phyloP scores from a whole-genome alignment of 306 rosid species.

The Leucaena leucocephala region DNA sequence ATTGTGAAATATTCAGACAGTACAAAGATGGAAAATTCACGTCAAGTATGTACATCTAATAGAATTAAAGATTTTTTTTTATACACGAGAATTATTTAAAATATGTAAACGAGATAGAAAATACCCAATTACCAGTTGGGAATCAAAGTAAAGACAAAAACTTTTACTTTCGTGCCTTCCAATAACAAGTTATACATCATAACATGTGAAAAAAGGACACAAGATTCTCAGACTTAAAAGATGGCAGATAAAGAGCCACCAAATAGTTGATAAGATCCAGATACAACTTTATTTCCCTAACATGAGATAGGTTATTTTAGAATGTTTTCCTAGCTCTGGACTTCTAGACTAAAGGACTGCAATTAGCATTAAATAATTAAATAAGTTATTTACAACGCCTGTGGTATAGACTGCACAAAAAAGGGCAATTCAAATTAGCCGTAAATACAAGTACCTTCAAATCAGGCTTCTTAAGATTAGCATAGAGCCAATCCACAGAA shows the following conservation, averaged over 20 bases:
- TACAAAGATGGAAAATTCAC: slow-evolving; percentile 5
- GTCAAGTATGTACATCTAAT: background rate
- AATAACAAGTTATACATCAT: no score
- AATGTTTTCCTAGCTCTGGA: background rate
- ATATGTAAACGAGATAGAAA: no score
- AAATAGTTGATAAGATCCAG: slow-evolving; percentile 2
- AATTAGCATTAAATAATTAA: background rate
- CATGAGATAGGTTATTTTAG: slow-evolving; percentile 11
- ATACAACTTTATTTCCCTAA: slow-evolving; percentile 20
- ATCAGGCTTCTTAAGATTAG: slow-evolving; percentile 75
- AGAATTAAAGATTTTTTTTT: background rate
- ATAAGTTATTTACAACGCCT: slow-evolving; percentile 7
- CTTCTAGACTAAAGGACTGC: slow-evolving; percentile 15
- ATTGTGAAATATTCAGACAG: slow-evolving; percentile 2
- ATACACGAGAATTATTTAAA: no score
- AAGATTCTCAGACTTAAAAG: no score
- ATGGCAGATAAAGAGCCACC: background rate
- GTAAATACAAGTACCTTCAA: slow-evolving; percentile 64
- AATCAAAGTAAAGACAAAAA: no score
- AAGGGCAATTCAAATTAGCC: slow-evolving; percentile 4
- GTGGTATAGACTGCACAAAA: background rate
- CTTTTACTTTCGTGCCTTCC: no score
- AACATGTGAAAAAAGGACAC: no score
- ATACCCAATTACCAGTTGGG: no score
- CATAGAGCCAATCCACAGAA: slow-evolving; percentile 88